Evolutionary conservation across 1,139 yeast genomes (phyloP), one percentile per base, ranked within the genome.

Genomic region (Hansenula sp.): DNA sequence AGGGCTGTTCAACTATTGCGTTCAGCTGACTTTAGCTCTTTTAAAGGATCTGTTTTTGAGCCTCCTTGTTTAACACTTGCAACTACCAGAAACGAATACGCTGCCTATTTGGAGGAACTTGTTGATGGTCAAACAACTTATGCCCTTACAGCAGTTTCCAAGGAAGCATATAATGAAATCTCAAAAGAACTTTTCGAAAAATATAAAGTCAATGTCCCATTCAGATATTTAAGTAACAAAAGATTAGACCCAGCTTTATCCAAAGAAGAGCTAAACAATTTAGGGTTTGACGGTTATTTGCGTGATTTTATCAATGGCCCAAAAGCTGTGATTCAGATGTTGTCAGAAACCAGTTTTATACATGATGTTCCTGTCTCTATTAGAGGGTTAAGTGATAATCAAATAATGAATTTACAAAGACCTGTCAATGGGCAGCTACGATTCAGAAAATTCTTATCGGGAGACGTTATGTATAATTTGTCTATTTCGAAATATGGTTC

Each of bases 271-370:
- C 51, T 89, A 6, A 53, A 50, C 28, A 35, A 50, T 1, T 59
- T 65, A 22, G 96, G 96, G 0, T 87, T 92, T 59, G 96, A 86
- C 45, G 94, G 96, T 0, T 86, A 76, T 52, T 54, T 89, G 29
- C 63, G 77, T 2, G 97, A 92, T 53, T 77, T 77, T 46, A 56
- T 92, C 2, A 63, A 65, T 1, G 98, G 96, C 0, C 96, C 96
- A 1, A 57, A 62, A 10, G 74, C 76, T n/a, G 95, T 92, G 1
- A 57, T 88, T 36, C 70, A 73, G 40, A 87, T 86, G 88, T 68
- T 92, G 36, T 79, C 84, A 50, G 81, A 76, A 45, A 71, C 72
- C 25, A 66, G 76, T 13, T 69, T 67, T 34, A 62, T 89, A 21
- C 77, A 85, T 47, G 62, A 66, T 36, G 76, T 86, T 29, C 96